Evolutionary conservation across 1,284 basidiomycete species (phyloP), one percentile per base, ranked within the genome.

Genomic region (Puccinia novopanici): DNA sequence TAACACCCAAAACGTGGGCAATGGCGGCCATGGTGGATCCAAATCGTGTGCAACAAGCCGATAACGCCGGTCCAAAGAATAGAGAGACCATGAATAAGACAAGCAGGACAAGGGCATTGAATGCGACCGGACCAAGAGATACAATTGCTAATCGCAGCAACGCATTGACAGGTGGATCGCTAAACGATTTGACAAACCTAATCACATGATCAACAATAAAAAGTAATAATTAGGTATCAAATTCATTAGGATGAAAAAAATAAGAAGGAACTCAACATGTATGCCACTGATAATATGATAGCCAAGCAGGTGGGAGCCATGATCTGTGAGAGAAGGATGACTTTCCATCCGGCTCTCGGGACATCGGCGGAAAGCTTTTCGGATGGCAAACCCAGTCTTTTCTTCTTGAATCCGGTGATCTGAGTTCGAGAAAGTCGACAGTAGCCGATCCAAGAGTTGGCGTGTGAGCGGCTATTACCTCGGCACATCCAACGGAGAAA

Each of bases 401-500:
- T 96, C 88, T 93, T 93, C 90, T 97, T 98, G 90, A 94, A 97
- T 52, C 95, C 95, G 63, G 95, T 98, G 85, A 98, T 95, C 89
- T 94, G 92, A 13, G 95, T 98, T 81, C 95, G 90, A 48, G 93
- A 94, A 79, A 98, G 88, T 81, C 95, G 92, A 86, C 95, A 98
- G 87, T 97, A 98, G 0, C 95, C 95, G 82, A 97, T 95, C 95
- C 95, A 98, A 5, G 94, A 96, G 87, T 96, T 98, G 85, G 90
- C 92, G 87, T 97, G 95, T 9, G 82, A 82, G 24, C 82, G 76
- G 73, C 94, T 96, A 87, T 98, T 98, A 81, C 95, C 95, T 82
- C 95, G 91, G 74, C 91, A 95, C 94, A 98, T 97, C 95, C 95
- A 98, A 83, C 95, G 90, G 83, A 98, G 87, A 88, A 95, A 97